These are phyloP conservation scores for Hyaloscypha bicolor DNA, from an alignment of 495 filamentous ascomycete genomes.

Conservation along the genomic window DNA sequence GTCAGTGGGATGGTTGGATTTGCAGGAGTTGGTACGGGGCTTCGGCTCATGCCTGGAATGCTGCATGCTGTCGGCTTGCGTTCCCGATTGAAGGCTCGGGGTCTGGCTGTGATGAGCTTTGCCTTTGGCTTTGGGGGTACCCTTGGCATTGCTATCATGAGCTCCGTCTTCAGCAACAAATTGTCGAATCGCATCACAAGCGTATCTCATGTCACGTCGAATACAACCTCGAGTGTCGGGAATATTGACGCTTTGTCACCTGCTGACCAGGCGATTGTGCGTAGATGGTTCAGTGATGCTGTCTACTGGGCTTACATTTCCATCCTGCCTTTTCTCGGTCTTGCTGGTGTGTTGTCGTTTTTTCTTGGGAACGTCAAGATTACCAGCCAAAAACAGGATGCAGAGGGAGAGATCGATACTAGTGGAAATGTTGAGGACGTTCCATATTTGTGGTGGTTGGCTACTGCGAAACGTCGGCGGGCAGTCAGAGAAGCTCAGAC, in stretches of 20 bases:
- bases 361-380: conserved; percentile 3
- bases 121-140: conserved; percentile 59
- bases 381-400: background rate
- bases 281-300: conserved; percentile 4
- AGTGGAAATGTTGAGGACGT: conserved; percentile 7
- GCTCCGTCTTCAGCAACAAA: conserved; percentile 62
- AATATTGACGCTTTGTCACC: background rate
- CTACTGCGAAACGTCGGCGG: background rate
- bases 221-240: background rate
- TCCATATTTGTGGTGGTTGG: conserved; percentile 4
- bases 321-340: conserved; percentile 1
- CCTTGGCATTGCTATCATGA: conserved; percentile 59
- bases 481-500: conserved; percentile 28
- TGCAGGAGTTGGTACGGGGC: conserved; percentile 57
- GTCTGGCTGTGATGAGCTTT: conserved; percentile 54
- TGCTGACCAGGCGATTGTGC: background rate
- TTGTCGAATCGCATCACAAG: background rate
- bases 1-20: conserved; percentile 64
- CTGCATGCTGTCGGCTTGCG: conserved; percentile 59
- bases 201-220: background rate
- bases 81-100: conserved; percentile 49
- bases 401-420: background rate
- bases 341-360: background rate
- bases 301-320: conserved; percentile 5
- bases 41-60: conserved; percentile 47